phyloP scores from a whole-genome alignment of 176 grass and related monocot genomes.

The Rhynchospora pubera region DNA sequence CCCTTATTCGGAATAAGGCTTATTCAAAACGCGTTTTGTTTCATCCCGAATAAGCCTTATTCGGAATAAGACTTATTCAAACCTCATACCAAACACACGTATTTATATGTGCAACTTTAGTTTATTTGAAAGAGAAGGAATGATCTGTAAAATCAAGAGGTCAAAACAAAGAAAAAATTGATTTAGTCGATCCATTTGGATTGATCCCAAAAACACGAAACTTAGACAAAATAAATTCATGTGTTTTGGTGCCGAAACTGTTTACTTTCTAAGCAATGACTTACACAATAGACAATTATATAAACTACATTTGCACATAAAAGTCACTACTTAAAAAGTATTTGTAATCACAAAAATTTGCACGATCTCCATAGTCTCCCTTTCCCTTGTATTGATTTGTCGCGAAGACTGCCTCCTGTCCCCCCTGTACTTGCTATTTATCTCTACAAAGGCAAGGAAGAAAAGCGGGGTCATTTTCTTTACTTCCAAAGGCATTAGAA shows the following conservation, averaged over 20 bases:
- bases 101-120: not conserved
- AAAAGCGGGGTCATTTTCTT: not conserved
- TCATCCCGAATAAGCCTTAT: no score
- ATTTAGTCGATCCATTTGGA: not conserved
- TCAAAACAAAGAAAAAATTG: not conserved
- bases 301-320: not conserved
- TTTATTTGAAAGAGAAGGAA: not conserved
- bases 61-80: no score
- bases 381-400: not conserved
- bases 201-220: not conserved
- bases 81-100: no score
- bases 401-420: not conserved
- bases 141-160: not conserved
- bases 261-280: no score
- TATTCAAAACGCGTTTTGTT: no score
- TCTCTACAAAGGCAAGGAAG: not conserved
- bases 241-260: not conserved
- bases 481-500: not conserved
- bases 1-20: no score
- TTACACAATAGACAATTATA: no score
- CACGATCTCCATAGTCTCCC: not conserved
- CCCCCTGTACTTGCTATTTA: not conserved
- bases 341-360: no score
- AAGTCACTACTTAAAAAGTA: no score
- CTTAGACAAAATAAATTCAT: not conserved